Evolutionary conservation across 2,329 filamentous ascomycete genomes (phyloP).

Genomic region (Penicillium sp.): DNA sequence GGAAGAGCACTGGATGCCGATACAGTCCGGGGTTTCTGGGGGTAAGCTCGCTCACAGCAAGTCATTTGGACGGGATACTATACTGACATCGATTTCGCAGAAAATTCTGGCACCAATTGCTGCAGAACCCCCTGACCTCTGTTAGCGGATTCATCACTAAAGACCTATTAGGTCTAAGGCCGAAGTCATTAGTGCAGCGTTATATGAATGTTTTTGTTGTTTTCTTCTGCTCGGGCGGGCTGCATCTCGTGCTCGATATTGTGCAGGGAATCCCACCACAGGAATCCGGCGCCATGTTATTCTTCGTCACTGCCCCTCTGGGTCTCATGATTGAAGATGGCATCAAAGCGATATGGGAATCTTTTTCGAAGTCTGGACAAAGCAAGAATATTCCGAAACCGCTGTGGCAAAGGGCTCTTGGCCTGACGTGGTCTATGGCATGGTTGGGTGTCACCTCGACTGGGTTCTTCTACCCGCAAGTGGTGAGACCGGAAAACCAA

Average conservation of each 20-base stretch:
- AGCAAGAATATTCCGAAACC: neutral
- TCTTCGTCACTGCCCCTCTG: constrained; percentile 19
- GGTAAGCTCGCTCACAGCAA: constrained; percentile 8
- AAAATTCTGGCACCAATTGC: constrained; percentile 23
- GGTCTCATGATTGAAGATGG: constrained; percentile 27
- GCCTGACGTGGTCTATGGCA: constrained; percentile 5
- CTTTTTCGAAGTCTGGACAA: neutral
- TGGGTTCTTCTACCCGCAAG: constrained; percentile 4
- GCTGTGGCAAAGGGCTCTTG: constrained; percentile 4
- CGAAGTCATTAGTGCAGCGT: constrained; percentile 14
- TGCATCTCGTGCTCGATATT: constrained; percentile 17
- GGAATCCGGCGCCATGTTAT: constrained; percentile 17
- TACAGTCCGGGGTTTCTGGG: constrained; percentile 19
- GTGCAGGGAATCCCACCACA: constrained; percentile 11
- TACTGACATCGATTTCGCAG: constrained; percentile 6
- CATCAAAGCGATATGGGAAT: constrained; percentile 15
- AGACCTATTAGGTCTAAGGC: constrained; percentile 12
- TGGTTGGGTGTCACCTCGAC: constrained; percentile 7
- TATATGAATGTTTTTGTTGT: constrained; percentile 23
- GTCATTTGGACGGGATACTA: too few relatives aligned
- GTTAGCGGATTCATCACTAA: constrained; percentile 13
- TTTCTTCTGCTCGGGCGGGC: constrained; percentile 21
- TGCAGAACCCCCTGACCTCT: constrained; percentile 19
- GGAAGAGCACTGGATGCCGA: constrained; percentile 16
- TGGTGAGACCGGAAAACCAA: constrained; percentile 3